Percentiles rank a stretch among this genome's conserved stretches.
Evolutionary conservation across 1,139 yeast genomes (phyloP).

Genomic region (Debaryomyces subglobosus): DNA sequence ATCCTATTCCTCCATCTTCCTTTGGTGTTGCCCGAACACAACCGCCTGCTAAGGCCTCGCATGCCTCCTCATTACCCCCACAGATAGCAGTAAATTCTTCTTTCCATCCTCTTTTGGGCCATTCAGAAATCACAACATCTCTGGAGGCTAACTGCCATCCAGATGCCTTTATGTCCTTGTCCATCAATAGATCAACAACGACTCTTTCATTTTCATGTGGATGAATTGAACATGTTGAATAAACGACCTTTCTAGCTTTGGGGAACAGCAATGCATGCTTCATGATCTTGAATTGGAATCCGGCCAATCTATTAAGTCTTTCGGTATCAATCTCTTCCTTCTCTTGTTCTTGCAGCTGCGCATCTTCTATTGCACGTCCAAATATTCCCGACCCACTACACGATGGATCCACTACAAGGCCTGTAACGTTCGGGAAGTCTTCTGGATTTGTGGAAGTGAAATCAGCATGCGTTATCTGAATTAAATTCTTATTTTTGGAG

Average conservation of each 20-base stretch:
- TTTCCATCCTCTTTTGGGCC: conserved; percentile 84
- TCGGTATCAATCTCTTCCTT: conserved; percentile 51
- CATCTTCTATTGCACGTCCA: conserved; percentile 72
- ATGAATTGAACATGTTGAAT: conserved; percentile 94
- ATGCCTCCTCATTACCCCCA: conserved; percentile 43
- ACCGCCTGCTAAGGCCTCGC: conserved; percentile 68
- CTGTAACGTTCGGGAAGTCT: conserved; percentile 69
- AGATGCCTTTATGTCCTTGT: conserved; percentile 54
- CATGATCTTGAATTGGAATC: conserved; percentile 84
- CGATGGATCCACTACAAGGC: conserved; percentile 91
- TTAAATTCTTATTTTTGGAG: conserved; percentile 40
- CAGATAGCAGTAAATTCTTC: conserved; percentile 62
- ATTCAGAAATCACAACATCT: conserved; percentile 67
- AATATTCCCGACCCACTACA: conserved; percentile 98
- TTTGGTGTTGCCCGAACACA: conserved; percentile 85
- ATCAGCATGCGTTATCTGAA: conserved; percentile 78
- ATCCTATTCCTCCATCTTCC: conserved; percentile 95
- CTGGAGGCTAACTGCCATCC: conserved; percentile 80
- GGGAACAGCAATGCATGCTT: conserved; percentile 89
- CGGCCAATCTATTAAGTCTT: conserved; percentile 72
- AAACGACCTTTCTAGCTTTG: conserved; percentile 74
- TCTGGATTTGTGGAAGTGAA: conserved; percentile 71
- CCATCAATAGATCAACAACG: conserved; percentile 73
- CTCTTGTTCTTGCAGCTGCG: conserved; percentile 34
- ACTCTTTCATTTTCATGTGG: conserved; percentile 93